These are phyloP conservation scores for Cajanus cajan DNA, from an alignment of 306 rosid genomes.

Conservation along the genomic window DNA sequence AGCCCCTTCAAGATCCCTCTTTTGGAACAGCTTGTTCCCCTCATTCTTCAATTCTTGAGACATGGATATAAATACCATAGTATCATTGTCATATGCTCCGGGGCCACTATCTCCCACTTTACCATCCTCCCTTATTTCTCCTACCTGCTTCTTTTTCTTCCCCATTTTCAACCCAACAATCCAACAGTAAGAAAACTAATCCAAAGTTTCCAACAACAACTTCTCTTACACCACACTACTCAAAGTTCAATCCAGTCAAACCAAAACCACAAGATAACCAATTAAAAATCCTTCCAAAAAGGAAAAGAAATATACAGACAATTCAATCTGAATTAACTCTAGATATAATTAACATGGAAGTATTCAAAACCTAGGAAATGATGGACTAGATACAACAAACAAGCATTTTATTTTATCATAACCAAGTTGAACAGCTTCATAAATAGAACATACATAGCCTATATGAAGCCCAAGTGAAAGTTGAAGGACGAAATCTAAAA, in stretches of 20 bases:
- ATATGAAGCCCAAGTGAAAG: background rate
- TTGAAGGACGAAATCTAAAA: conserved; percentile 9
- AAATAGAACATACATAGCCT: conserved; percentile 1
- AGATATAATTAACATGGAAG: conserved; percentile 17
- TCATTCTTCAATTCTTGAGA: conserved; percentile 79
- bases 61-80: conserved; percentile 54
- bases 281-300: conserved; percentile 13
- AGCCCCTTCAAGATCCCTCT: conserved; percentile 78
- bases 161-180: conserved; percentile 61
- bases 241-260: conserved; percentile 34
- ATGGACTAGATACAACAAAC: background rate
- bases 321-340: background rate
- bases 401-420: background rate
- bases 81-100: conserved; percentile 55
- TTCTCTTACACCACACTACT: conserved; percentile 28
- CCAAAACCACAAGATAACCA: conserved; percentile 22
- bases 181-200: conserved; percentile 22
- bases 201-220: background rate
- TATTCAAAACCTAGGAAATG: conserved; percentile 24
- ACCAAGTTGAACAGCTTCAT: background rate
- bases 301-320: background rate
- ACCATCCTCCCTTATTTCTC: conserved; percentile 45
- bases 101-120: conserved; percentile 45
- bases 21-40: conserved; percentile 85
- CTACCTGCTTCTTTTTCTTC: conserved; percentile 62